Conservation (phyloP, 2,329 filamentous ascomycete genomes). For the Phaeoacremonium minimum region DNA sequence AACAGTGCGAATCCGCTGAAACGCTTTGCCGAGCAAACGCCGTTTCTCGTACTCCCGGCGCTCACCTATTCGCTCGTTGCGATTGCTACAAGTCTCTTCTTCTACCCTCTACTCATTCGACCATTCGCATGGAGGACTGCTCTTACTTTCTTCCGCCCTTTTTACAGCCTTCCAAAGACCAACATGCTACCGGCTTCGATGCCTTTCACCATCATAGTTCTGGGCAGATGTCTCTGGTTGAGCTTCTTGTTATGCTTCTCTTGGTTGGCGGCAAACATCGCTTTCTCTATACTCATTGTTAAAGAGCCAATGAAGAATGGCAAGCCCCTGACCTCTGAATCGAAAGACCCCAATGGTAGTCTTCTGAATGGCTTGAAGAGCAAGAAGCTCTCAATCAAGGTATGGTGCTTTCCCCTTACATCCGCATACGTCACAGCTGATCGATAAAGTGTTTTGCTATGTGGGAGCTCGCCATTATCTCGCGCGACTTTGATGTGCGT, state of each 20-base stretch:
- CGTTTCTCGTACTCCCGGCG: conserved; percentile 29
- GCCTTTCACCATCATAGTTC: conserved; percentile 53
- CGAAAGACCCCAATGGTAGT: conserved; percentile 88
- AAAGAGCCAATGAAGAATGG: conserved; percentile 79
- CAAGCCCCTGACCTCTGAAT: conserved; percentile 77
- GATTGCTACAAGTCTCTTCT: conserved; percentile 40
- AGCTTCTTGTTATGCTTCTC: conserved; percentile 65
- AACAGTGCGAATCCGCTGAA: conserved; percentile 25
- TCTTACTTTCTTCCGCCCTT: conserved; percentile 64
- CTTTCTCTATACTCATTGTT: conserved; percentile 77
- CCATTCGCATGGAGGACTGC: conserved; percentile 63
- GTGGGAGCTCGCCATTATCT: conserved; percentile 84
- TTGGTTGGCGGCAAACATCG: conserved; percentile 73
- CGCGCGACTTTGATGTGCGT: conserved; percentile 67
- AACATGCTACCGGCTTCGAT: conserved; percentile 56
- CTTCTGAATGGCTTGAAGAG: conserved; percentile 78
- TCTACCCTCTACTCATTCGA: conserved; percentile 63
- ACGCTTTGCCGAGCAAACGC: conserved; percentile 31
- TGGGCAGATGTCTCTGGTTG: conserved; percentile 53
- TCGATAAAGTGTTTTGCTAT: conserved; percentile 69
- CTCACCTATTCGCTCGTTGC: conserved; percentile 34
- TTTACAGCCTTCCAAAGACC: conserved; percentile 72
- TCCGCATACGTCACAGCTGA: conserved; percentile 8
- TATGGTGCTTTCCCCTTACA: conserved; percentile 26
- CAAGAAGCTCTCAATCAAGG: conserved; percentile 73